These are phyloP conservation scores for Suhomyces maxii DNA, from an alignment of 1,139 yeast genomes.

Conservation along the genomic window DNA sequence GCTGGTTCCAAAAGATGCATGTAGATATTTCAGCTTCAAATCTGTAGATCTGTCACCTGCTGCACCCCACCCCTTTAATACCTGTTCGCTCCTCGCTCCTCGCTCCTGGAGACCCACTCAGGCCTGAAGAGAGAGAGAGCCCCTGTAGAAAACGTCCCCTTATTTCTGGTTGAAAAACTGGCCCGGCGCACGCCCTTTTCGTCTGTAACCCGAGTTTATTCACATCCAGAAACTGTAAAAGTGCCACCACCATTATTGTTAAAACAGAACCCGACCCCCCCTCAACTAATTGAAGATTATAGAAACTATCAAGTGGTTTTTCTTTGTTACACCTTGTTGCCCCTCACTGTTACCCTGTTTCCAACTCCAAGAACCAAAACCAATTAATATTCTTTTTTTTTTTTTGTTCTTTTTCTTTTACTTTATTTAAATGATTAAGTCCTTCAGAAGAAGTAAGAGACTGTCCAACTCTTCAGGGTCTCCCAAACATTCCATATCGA, in stretches of 20 bases:
- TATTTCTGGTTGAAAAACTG: background rate
- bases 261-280: no score
- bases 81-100: background rate
- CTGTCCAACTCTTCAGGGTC: slow-evolving; percentile 38
- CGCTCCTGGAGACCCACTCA: background rate
- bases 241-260: no score
- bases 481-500: slow-evolving; percentile 38
- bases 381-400: background rate
- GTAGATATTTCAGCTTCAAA: no score
- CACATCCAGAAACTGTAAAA: background rate
- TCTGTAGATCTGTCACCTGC: background rate
- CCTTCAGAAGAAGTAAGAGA: slow-evolving; percentile 46
- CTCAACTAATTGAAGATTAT: no score
- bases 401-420: background rate
- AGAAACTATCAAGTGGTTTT: no score
- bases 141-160: no score
- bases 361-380: no score
- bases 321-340: no score
- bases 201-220: slow-evolving; percentile 1
- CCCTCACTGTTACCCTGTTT: no score
- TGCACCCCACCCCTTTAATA: background rate
- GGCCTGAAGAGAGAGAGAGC: background rate
- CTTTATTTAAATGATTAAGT: slow-evolving; percentile 34
- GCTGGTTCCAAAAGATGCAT: no score
- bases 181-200: slow-evolving; percentile 7